These are phyloP conservation scores for Boletus bicolor DNA, from an alignment of 768 basidiomycete genomes.

Conservation along the genomic window DNA sequence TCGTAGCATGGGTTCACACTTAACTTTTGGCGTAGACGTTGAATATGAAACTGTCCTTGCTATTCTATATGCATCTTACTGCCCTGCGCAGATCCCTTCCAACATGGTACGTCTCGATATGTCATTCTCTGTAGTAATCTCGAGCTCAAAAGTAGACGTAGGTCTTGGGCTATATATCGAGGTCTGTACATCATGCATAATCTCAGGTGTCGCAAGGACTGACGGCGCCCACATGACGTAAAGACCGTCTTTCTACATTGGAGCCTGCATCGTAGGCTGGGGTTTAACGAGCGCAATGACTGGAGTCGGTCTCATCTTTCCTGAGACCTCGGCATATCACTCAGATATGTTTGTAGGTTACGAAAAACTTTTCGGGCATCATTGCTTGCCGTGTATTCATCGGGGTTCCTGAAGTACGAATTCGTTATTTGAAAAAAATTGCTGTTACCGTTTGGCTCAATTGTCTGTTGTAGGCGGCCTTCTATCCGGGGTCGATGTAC, in stretches of 20 bases:
- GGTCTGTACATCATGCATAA: slow-evolving; percentile 32
- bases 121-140: too few relatives aligned
- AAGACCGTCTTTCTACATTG: slow-evolving; percentile 64
- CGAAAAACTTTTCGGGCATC: slow-evolving; percentile 52
- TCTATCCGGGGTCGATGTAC: slow-evolving; percentile 57
- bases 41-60: slow-evolving; percentile 53
- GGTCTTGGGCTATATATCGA: slow-evolving; percentile 53
- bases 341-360: slow-evolving; percentile 37
- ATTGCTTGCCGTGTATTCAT: slow-evolving; percentile 58
- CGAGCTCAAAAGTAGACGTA: slow-evolving; percentile 16
- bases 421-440: too few relatives aligned
- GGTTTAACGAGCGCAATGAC: slow-evolving; percentile 61
- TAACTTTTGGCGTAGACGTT: slow-evolving; percentile 35
- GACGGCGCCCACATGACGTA: not conserved
- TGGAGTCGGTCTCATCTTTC: slow-evolving; percentile 39
- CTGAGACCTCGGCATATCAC: not conserved
- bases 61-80: slow-evolving; percentile 55
- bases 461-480: slow-evolving; percentile 43
- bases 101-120: slow-evolving; percentile 48
- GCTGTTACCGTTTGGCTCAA: not conserved
- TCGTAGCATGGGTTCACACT: not conserved
- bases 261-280: slow-evolving; percentile 58
- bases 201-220: not conserved
- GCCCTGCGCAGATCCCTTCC: slow-evolving; percentile 62
- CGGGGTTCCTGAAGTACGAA: slow-evolving; percentile 53